phyloP scores from a whole-genome alignment of 495 filamentous ascomycete species.

The Lasiosphaeria miniovina region DNA sequence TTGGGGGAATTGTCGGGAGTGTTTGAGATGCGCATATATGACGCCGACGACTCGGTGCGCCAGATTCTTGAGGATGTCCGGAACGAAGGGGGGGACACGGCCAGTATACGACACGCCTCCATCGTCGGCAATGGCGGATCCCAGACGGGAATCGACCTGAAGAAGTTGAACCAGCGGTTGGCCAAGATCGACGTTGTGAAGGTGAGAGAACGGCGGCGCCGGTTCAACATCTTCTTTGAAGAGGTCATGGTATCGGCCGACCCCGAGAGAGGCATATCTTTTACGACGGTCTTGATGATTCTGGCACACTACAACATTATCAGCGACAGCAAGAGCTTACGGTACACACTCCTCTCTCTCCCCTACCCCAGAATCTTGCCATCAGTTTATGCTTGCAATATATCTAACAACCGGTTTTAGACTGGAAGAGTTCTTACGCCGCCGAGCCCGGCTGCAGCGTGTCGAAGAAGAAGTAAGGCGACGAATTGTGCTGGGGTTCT shows the following conservation, averaged over 20 bases:
- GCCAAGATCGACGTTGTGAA: constrained; percentile 68
- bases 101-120: constrained; percentile 52
- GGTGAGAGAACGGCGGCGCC: constrained; percentile 67
- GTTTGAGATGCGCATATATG: constrained; percentile 97
- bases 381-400: neutral
- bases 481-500: constrained; percentile 88
- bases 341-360: constrained; percentile 43
- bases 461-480: constrained; percentile 95
- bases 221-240: constrained; percentile 91
- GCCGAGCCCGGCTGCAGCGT: constrained; percentile 82
- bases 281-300: constrained; percentile 93
- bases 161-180: constrained; percentile 71
- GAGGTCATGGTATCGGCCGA: constrained; percentile 94
- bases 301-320: constrained; percentile 99
- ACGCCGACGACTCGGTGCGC: constrained; percentile 79
- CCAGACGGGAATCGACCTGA: constrained; percentile 69
- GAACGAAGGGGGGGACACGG: constrained; percentile 44
- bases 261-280: constrained; percentile 80
- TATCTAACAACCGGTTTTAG: constrained; percentile 34
- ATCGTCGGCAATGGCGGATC: constrained; percentile 43
- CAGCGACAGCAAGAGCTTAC: constrained; percentile 91
- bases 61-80: constrained; percentile 80
- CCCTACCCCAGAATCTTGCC: neutral
- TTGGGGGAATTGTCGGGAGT: constrained; percentile 89
- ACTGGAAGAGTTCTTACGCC: constrained; percentile 91